Conservation (phyloP, 768 basidiomycete species). For the Pisolithus sp. region DNA sequence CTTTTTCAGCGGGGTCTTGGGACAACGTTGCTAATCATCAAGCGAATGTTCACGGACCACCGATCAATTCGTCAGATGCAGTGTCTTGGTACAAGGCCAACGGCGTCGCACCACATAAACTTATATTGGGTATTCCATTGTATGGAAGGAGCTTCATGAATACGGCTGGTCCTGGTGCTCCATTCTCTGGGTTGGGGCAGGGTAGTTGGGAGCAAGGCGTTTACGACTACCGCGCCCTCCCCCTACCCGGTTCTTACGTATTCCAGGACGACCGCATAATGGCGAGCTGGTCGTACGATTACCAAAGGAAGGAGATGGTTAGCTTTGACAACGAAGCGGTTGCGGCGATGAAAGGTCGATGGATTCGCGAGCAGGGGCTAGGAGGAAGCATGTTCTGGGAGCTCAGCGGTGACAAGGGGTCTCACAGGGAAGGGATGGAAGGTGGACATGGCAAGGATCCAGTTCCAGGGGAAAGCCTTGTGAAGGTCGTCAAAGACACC, state of each 20-base stretch:
- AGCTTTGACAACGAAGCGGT: conserved; percentile 73
- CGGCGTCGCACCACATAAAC: conserved; percentile 72
- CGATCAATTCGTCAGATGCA: conserved; percentile 55
- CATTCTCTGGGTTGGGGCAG: conserved; percentile 76
- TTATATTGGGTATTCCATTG: conserved; percentile 87
- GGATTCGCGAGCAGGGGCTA: conserved; percentile 67
- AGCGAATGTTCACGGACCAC: conserved; percentile 71
- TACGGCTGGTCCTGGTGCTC: conserved; percentile 72
- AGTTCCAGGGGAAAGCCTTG: conserved; percentile 63
- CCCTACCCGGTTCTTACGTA: conserved; percentile 63
- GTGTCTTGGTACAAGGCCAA: conserved; percentile 63
- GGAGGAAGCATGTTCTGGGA: conserved; percentile 97
- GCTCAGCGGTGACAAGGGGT: conserved; percentile 79
- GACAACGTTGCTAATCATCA: conserved; percentile 71
- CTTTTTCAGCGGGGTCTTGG: conserved; percentile 64
- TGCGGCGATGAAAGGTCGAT: conserved; percentile 69
- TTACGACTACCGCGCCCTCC: conserved; percentile 92
- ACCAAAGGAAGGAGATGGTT: conserved; percentile 68
- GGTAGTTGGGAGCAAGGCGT: conserved; percentile 89
- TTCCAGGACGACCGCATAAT: conserved; percentile 57
- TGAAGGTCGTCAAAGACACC: conserved; percentile 67
- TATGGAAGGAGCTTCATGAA: conserved; percentile 90
- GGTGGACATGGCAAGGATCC: conserved; percentile 67
- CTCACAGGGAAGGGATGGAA: conserved; percentile 65
- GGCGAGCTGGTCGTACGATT: conserved; percentile 84